Conservation (phyloP, 2,329 filamentous ascomycete genomes). For the Spiromastix sp. region DNA sequence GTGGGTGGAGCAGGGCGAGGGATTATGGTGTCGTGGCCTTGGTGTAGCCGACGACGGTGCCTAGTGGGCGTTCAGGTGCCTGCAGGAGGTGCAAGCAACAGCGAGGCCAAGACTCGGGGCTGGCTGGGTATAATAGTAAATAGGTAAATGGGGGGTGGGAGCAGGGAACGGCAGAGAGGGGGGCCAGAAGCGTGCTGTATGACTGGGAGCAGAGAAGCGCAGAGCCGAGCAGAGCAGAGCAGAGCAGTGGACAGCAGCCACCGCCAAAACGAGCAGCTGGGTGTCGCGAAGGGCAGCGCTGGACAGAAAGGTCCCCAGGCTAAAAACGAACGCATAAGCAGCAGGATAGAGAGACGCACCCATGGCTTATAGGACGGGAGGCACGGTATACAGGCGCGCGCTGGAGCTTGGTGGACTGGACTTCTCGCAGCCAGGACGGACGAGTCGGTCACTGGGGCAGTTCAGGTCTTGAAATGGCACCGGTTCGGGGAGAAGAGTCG, state of each 20-base stretch:
- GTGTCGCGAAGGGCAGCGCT: too few species aligned
- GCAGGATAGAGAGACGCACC: constrained; percentile 11
- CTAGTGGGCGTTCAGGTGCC: constrained; percentile 3
- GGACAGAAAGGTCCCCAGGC: too few species aligned
- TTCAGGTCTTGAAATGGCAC: background rate
- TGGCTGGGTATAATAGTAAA: background rate
- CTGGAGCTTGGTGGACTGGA: background rate
- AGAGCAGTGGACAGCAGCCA: constrained; percentile 1
- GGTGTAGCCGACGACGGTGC: constrained; percentile 2
- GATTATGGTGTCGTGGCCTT: constrained; percentile 7
- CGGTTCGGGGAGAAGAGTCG: too few species aligned
- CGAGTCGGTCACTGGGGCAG: background rate
- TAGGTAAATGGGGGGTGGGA: background rate
- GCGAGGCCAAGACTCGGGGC: constrained; percentile 8
- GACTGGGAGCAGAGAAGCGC: background rate
- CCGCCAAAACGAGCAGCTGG: too few species aligned
- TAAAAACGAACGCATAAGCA: background rate
- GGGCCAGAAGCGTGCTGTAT: background rate
- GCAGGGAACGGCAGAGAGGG: constrained; percentile 10
- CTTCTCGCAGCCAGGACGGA: background rate
- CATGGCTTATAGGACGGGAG: constrained; percentile 11
- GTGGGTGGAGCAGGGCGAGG: constrained; percentile 1
- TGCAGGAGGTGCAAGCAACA: background rate
- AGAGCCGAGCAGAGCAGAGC: constrained; percentile 4
- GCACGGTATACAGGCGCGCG: background rate